A percentile compares a stretch with the other conserved stretches of the same genome.
Conservation (phyloP, 169 alveolate species). For the Pseudocohnilembus persalinus region DNA sequence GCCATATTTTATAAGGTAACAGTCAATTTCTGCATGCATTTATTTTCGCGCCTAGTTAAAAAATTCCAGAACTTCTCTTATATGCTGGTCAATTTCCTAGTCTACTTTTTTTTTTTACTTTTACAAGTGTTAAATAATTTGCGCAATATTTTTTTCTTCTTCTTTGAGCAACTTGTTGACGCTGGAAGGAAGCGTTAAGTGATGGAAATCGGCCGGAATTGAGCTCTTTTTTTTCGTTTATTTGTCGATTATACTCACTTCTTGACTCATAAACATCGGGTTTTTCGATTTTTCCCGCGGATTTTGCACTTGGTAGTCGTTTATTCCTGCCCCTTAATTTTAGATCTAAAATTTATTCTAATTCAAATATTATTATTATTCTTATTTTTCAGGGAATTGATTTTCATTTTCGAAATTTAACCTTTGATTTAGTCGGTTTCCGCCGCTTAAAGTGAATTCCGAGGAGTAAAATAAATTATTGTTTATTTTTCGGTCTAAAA, state of each 20-base stretch:
- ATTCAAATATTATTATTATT: too few relatives aligned
- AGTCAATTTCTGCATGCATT: slow-evolving; percentile 3
- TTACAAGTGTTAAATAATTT: background rate
- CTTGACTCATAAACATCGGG: background rate
- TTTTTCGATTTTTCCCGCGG: background rate
- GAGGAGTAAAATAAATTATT: too few relatives aligned
- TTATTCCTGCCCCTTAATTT: background rate
- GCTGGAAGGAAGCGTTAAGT: slow-evolving; percentile 2
- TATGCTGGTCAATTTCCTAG: slow-evolving; percentile 3
- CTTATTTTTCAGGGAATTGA: too few relatives aligned
- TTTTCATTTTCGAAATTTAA: too few relatives aligned
- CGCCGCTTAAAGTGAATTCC: too few relatives aligned
- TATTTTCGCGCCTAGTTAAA: slow-evolving; percentile 11
- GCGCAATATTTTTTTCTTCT: slow-evolving; percentile 7
- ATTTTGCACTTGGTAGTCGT: background rate
- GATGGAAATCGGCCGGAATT: slow-evolving; percentile 11
- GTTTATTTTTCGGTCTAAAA: too few relatives aligned
- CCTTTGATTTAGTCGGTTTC: too few relatives aligned
- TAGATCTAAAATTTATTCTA: too few relatives aligned
- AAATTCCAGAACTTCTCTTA: slow-evolving; percentile 12
- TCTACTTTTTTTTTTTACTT: slow-evolving; percentile 18
- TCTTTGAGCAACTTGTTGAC: slow-evolving; percentile 8
- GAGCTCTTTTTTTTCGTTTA: background rate
- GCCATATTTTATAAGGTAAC: background rate
- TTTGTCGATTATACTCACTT: too few relatives aligned